Conservation (phyloP, 345 rosid genomes). For the Kandelia obovata region DNA sequence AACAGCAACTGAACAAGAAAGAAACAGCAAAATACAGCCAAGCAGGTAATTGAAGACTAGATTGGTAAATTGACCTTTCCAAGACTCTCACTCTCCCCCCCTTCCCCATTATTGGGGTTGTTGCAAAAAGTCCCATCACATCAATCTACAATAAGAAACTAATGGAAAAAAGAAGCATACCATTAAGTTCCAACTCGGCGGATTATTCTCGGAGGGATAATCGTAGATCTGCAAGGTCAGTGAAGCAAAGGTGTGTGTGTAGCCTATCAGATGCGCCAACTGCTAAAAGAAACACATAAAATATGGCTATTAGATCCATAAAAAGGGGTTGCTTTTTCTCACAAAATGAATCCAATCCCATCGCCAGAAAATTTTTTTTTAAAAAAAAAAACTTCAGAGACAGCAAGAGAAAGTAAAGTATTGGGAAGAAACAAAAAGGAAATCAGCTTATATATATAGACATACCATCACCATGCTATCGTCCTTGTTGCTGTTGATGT, state of each 20-base stretch:
- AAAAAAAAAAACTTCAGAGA: slow-evolving; percentile 6
- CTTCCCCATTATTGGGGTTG: neutral
- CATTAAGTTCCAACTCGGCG: slow-evolving; percentile 1
- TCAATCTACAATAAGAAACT: neutral
- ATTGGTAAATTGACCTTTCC: neutral
- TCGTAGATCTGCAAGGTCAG: slow-evolving; percentile 38
- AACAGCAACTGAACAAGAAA: neutral
- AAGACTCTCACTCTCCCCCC: neutral
- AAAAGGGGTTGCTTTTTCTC: neutral
- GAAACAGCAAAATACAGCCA: neutral
- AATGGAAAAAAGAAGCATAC: neutral
- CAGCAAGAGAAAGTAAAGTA: slow-evolving; percentile 13
- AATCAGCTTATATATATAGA: neutral
- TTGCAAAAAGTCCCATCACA: slow-evolving; percentile 1
- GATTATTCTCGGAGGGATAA: slow-evolving; percentile 19
- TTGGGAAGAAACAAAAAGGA: neutral
- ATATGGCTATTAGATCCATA: neutral
- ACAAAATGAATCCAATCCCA: no score
- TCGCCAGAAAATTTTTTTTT: no score
- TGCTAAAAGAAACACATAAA: no score
- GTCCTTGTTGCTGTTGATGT: neutral
- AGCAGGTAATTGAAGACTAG: neutral
- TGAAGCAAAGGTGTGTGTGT: neutral
- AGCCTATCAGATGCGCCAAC: slow-evolving; percentile 18
- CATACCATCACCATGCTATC: neutral